phyloP scores from a whole-genome alignment of 1,139 yeast genomes.

The Taphrina confusa region DNA sequence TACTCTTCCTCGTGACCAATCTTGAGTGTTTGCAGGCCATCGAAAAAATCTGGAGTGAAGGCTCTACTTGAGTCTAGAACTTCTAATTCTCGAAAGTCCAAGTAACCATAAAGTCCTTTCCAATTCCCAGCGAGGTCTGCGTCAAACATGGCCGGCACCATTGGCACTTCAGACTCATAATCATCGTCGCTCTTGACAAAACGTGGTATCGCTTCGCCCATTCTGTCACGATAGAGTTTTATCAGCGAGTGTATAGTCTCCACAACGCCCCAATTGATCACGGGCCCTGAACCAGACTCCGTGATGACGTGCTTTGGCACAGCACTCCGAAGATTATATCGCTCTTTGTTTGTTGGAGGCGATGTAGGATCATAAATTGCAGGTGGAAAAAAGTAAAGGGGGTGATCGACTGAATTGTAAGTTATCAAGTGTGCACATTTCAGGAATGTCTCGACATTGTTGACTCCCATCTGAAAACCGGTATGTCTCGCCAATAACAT shows the following conservation, averaged over 20 bases:
- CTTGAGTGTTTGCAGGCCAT: conserved; percentile 19
- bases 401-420: conserved; percentile 19
- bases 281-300: conserved; percentile 2
- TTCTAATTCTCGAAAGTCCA: conserved; percentile 23
- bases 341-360: neutral
- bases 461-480: neutral
- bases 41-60: conserved; percentile 30
- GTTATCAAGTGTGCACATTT: conserved; percentile 13
- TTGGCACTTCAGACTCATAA: conserved; percentile 18
- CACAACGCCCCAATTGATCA: conserved; percentile 33
- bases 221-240: conserved; percentile 8
- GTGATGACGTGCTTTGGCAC: neutral
- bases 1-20: conserved; percentile 10
- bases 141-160: conserved; percentile 22
- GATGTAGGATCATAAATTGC: neutral
- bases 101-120: conserved; percentile 22
- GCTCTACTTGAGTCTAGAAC: conserved; percentile 9
- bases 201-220: conserved; percentile 24
- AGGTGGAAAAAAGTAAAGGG: conserved; percentile 25
- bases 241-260: conserved; percentile 28
- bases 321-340: neutral
- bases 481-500: conserved; percentile 16
- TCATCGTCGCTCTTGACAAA: conserved; percentile 13
- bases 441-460: conserved; percentile 4
- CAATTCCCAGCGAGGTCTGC: conserved; percentile 21